Evolutionary conservation across 345 rosid species (phyloP), one percentile per base, ranked within the genome.

Genomic region (Acer saccharum): DNA sequence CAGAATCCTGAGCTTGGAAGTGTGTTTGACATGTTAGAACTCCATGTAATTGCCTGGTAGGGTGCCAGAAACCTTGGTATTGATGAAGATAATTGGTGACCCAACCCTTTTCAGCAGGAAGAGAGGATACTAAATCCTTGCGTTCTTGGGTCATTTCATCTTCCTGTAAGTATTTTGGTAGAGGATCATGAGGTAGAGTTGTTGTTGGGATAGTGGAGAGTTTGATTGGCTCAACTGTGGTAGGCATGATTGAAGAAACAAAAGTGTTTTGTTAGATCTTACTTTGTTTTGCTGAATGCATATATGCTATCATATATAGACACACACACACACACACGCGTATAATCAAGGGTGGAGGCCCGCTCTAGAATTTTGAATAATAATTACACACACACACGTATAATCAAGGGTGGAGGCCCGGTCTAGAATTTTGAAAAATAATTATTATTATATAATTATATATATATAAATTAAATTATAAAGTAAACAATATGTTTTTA

Each of bases 31-130:
- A 88, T 7, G 62, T 8, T 14, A 87, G n/a, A 16, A 89, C 86
- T 0, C 84, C 88, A 81, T 81, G 80, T 7, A 89, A 79, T 55
- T 78, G 65, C 57, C 85, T 81, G 12, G 77, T 57, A 8, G 76
- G 1, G 75, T 82, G 80, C 93, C 95, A 89, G 62, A 83, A 87
- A 4, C 91, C 91, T 8, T 89, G 86, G 76, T 88, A 87, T 62
- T 82, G 87, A 72, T 85, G 79, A 66, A 89, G 74, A 55, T 61
- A 1, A 23, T 23, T 65, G 1, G 77, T 84, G 23, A 80, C 69
- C 83, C 92, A 88, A 46, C 83, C 89, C 52, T 72, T 69, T 43
- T 74, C 86, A 0, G 80, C 55, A 10, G 90, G 90, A 16, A 91
- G 82, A 9, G 90, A 76, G 63, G 73, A 29, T 1, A 89, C 80